A percentile compares a stretch with the other conserved stretches of the same genome.
These are phyloP conservation scores for Sporothrix schenckii DNA, from an alignment of 2,329 filamentous ascomycete genomes.

Conservation along the genomic window DNA sequence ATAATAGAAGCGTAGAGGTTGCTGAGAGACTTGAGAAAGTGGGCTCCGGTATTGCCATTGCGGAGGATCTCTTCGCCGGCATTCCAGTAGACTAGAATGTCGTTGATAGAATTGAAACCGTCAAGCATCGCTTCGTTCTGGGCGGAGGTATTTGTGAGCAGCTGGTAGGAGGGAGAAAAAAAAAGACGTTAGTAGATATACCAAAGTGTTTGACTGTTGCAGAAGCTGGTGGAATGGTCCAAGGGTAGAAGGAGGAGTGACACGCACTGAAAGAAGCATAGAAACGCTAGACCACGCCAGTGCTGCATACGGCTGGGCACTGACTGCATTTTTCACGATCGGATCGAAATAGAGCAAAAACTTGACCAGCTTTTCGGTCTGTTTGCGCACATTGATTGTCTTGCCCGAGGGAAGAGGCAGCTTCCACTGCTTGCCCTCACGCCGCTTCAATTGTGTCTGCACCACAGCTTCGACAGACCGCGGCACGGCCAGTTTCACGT, in stretches of 20 bases:
- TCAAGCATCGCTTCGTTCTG: slow-evolving; percentile 1
- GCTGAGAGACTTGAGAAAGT: background rate
- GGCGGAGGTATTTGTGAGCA: background rate
- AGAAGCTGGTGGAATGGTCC: no score
- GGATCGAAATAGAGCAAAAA: background rate
- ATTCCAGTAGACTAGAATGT: slow-evolving; percentile 7
- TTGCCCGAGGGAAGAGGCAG: no score
- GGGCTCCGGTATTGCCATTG: background rate
- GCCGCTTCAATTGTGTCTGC: no score
- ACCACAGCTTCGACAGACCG: no score
- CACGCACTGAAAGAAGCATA: background rate
- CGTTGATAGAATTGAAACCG: slow-evolving; percentile 3
- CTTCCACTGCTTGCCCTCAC: no score
- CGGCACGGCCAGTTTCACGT: no score
- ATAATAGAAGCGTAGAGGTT: background rate
- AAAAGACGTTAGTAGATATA: no score
- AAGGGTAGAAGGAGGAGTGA: no score
- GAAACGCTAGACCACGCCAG: slow-evolving; percentile 6
- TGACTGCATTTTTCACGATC: slow-evolving; percentile 1
- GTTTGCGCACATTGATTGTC: background rate
- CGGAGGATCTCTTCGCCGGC: background rate
- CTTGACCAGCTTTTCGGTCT: slow-evolving; percentile 7
- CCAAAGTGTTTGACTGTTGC: no score
- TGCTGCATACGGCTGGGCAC: background rate
- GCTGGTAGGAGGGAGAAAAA: background rate